Evolutionary conservation across 805 yeast genomes (phyloP).

Genomic region (Blastobotrys robertii): DNA sequence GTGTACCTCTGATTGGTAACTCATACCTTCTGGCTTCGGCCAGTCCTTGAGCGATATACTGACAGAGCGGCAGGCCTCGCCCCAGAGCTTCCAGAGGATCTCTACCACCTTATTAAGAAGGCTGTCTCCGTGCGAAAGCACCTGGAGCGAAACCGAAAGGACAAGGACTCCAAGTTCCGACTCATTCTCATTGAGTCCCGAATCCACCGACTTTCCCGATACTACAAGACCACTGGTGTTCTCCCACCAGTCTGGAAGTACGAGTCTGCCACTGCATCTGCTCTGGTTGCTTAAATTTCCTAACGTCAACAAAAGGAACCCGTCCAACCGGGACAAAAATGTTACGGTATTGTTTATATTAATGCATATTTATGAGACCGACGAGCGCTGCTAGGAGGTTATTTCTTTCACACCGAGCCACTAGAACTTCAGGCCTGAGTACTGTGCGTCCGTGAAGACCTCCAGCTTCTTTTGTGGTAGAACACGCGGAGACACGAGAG

Average conservation of each 20-base stretch:
- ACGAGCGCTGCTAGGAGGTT: not conserved
- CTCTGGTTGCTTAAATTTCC: slow-evolving; percentile 81
- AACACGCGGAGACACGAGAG: too few species aligned
- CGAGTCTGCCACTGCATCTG: slow-evolving; percentile 99
- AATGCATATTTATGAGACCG: slow-evolving; percentile 11
- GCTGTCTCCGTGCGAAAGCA: slow-evolving; percentile 99
- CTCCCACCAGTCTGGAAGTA: slow-evolving; percentile 99
- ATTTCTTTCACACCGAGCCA: not conserved
- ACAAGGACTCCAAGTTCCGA: slow-evolving; percentile 99
- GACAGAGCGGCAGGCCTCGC: slow-evolving; percentile 52
- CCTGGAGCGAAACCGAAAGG: slow-evolving; percentile 99
- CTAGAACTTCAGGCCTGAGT: not conserved
- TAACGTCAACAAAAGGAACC: not conserved
- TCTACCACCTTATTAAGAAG: slow-evolving; percentile 97
- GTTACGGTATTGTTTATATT: slow-evolving; percentile 11
- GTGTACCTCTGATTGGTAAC: slow-evolving; percentile 26
- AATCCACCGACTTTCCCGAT: slow-evolving; percentile 99
- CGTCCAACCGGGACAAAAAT: not conserved
- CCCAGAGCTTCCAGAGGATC: slow-evolving; percentile 99
- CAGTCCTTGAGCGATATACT: slow-evolving; percentile 12
- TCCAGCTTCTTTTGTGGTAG: not conserved
- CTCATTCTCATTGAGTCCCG: slow-evolving; percentile 99
- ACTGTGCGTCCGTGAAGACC: not conserved
- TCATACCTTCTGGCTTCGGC: too few species aligned
- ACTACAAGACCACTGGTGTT: slow-evolving; percentile 99